Conservation (phyloP, 306 rosid species). For the Rosa lucieae region DNA sequence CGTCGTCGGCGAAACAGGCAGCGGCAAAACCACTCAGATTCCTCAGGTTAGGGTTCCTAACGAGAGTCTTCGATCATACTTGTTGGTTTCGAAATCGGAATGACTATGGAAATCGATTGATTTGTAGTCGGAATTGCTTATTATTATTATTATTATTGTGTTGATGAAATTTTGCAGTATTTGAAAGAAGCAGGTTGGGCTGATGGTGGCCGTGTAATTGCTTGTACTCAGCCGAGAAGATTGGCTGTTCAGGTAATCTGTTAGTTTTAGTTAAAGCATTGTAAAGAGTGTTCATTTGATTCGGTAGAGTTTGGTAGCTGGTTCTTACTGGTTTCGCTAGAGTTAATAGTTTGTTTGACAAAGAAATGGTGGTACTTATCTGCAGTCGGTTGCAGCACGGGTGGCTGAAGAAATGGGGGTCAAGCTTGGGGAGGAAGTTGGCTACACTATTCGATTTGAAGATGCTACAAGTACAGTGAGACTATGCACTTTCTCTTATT, state of each 20-base stretch:
- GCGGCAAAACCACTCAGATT: slow-evolving; percentile 94
- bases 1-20: slow-evolving; percentile 93
- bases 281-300: neutral
- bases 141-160: neutral
- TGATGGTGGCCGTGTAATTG: slow-evolving; percentile 78
- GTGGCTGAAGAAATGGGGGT: slow-evolving; percentile 96
- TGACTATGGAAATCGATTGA: neutral
- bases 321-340: neutral
- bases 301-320: neutral
- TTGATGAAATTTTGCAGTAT: slow-evolving; percentile 43
- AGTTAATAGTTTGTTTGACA: neutral
- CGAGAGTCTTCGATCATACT: neutral
- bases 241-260: slow-evolving; percentile 83
- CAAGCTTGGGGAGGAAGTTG: slow-evolving; percentile 88
- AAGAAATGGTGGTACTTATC: slow-evolving; percentile 2
- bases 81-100: neutral
- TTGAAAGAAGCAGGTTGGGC: slow-evolving; percentile 95
- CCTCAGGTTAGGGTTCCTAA: slow-evolving; percentile 62
- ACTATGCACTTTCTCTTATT: slow-evolving; percentile 5
- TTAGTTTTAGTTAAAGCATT: neutral
- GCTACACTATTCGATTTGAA: slow-evolving; percentile 93
- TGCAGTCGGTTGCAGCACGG: slow-evolving; percentile 81
- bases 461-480: slow-evolving; percentile 71
- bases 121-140: neutral
- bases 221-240: slow-evolving; percentile 92